A percentile compares a stretch with the other conserved stretches of the same genome.
These are phyloP conservation scores for Penicillium occitanis DNA, from an alignment of 2,329 filamentous ascomycete species.

Conservation along the genomic window DNA sequence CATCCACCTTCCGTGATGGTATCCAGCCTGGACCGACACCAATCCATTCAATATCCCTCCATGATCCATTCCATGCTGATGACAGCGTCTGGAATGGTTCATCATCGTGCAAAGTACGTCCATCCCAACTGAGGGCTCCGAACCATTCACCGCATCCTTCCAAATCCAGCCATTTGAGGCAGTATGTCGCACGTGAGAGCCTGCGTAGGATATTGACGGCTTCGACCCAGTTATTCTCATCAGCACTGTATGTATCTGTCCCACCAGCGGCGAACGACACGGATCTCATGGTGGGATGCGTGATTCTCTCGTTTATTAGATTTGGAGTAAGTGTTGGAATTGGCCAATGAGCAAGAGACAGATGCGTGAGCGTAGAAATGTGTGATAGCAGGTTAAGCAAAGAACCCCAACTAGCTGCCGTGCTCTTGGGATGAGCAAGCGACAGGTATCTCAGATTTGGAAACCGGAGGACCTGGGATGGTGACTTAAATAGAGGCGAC, in stretches of 20 bases:
- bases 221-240: slow-evolving; percentile 58
- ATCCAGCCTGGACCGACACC: slow-evolving; percentile 45
- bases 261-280: slow-evolving; percentile 45
- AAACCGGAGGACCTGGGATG: slow-evolving; percentile 43
- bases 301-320: slow-evolving; percentile 42
- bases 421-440: slow-evolving; percentile 51
- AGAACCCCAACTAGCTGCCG: slow-evolving; percentile 54
- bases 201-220: slow-evolving; percentile 57
- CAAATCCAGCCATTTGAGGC: slow-evolving; percentile 61
- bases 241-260: slow-evolving; percentile 53
- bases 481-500: slow-evolving; percentile 25
- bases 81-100: slow-evolving; percentile 30
- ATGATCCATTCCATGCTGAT: slow-evolving; percentile 49
- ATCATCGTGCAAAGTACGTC: slow-evolving; percentile 30
- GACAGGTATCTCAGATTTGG: slow-evolving; percentile 58
- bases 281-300: slow-evolving; percentile 36
- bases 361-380: slow-evolving; percentile 58
- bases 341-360: slow-evolving; percentile 64
- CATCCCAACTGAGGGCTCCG: slow-evolving; percentile 51
- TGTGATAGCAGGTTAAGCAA: slow-evolving; percentile 55
- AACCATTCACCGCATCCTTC: slow-evolving; percentile 60
- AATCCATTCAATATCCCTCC: slow-evolving; percentile 47
- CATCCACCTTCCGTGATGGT: slow-evolving; percentile 26
- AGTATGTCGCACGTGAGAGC: slow-evolving; percentile 57
- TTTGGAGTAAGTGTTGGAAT: slow-evolving; percentile 56